Evolutionary conservation across 2,329 filamentous ascomycete species (phyloP).

Genomic region (Diplodia mutila): DNA sequence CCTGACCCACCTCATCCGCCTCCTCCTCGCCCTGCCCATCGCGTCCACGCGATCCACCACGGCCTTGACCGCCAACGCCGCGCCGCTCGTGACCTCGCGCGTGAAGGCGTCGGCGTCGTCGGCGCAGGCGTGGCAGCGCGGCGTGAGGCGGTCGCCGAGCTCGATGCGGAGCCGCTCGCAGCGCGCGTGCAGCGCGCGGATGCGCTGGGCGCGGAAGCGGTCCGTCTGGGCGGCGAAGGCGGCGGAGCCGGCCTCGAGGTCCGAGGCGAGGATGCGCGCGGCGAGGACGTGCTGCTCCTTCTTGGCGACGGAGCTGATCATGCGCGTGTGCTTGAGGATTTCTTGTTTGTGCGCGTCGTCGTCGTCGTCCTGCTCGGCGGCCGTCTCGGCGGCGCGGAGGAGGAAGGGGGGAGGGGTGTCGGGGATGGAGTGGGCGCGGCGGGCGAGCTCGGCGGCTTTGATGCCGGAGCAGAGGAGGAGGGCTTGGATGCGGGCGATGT

Average conservation of each 20-base stretch:
- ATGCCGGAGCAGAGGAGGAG: slow-evolving; percentile 84
- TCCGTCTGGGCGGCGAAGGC: slow-evolving; percentile 56
- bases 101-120: slow-evolving; percentile 81
- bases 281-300: slow-evolving; percentile 60
- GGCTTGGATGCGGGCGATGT: slow-evolving; percentile 77
- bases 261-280: slow-evolving; percentile 54
- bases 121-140: slow-evolving; percentile 67
- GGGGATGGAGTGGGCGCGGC: slow-evolving; percentile 60
- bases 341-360: slow-evolving; percentile 29
- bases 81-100: slow-evolving; percentile 73
- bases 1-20: slow-evolving; percentile 72
- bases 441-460: slow-evolving; percentile 80
- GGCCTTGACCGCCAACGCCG: slow-evolving; percentile 78
- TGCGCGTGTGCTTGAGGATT: slow-evolving; percentile 29
- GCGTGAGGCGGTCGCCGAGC: slow-evolving; percentile 56
- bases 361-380: slow-evolving; percentile 35
- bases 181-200: slow-evolving; percentile 49
- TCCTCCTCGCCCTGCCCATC: slow-evolving; percentile 71
- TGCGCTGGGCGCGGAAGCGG: slow-evolving; percentile 52
- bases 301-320: slow-evolving; percentile 51
- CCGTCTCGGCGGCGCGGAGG: slow-evolving; percentile 47
- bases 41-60: slow-evolving; percentile 74
- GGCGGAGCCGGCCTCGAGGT: slow-evolving; percentile 51
- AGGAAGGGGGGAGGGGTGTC: slow-evolving; percentile 40
- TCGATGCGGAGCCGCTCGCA: slow-evolving; percentile 50